These are phyloP conservation scores for Ceratocystiopsis minuta DNA, from an alignment of 2,329 filamentous ascomycete species.

Conservation along the genomic window DNA sequence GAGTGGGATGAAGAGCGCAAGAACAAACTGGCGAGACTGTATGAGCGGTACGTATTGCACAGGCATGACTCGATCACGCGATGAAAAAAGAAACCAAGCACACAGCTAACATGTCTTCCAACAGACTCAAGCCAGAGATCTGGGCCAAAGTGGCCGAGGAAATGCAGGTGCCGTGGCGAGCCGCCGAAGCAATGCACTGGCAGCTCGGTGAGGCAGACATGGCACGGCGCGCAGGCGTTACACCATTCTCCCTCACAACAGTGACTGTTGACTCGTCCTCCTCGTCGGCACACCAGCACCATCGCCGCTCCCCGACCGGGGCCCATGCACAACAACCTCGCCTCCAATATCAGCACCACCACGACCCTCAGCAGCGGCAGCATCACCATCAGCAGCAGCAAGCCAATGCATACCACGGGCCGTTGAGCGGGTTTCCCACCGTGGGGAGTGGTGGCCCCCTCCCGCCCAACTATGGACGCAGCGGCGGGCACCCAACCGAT, in stretches of 20 bases:
- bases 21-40: constrained; percentile 85
- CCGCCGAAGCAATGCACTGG: constrained; percentile 97
- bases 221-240: constrained; percentile 76
- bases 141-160: constrained; percentile 92
- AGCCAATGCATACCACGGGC: too few species aligned
- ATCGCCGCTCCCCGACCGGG: constrained; percentile 19
- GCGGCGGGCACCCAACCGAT: constrained; percentile 4
- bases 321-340: constrained; percentile 7
- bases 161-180: constrained; percentile 87
- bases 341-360: constrained; percentile 8
- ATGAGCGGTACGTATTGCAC: constrained; percentile 56
- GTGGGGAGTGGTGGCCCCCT: constrained; percentile 14
- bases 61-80: neutral
- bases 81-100: neutral
- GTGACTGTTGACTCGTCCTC: constrained; percentile 22
- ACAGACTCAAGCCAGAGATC: constrained; percentile 92
- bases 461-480: constrained; percentile 26
- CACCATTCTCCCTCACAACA: constrained; percentile 58
- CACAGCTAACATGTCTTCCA: neutral
- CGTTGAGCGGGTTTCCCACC: too few species aligned
- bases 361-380: constrained; percentile 15
- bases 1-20: constrained; percentile 97
- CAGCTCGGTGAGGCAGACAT: constrained; percentile 86
- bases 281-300: constrained; percentile 9
- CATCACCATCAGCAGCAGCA: constrained; percentile 8